These are phyloP conservation scores for Gaeumannomyces tritici DNA, from an alignment of 2,329 filamentous ascomycete genomes.

Conservation along the genomic window DNA sequence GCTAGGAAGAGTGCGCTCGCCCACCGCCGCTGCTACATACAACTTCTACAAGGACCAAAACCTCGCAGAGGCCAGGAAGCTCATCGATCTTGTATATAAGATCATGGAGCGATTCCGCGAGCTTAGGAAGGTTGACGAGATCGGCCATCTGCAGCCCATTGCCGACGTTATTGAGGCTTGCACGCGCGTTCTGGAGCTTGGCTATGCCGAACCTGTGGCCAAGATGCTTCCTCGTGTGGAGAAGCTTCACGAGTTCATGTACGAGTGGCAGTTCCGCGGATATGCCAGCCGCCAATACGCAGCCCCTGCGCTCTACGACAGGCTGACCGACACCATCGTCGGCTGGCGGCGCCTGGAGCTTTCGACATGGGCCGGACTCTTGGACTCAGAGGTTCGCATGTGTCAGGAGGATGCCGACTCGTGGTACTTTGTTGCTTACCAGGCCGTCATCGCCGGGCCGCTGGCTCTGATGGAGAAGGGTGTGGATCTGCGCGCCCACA, in stretches of 20 bases:
- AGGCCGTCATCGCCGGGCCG: slow-evolving; percentile 72
- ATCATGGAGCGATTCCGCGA: slow-evolving; percentile 64
- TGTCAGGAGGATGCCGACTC: slow-evolving; percentile 69
- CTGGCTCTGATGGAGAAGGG: slow-evolving; percentile 51
- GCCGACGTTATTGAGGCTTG: slow-evolving; percentile 69
- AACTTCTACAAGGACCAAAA: slow-evolving; percentile 90
- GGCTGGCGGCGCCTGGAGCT: slow-evolving; percentile 87
- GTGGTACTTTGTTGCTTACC: slow-evolving; percentile 97
- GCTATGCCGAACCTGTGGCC: slow-evolving; percentile 74
- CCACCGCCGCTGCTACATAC: slow-evolving; percentile 36
- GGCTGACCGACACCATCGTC: slow-evolving; percentile 71
- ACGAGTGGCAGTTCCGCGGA: slow-evolving; percentile 84
- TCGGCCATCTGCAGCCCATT: slow-evolving; percentile 64
- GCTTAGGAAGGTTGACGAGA: slow-evolving; percentile 57
- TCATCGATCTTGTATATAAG: slow-evolving; percentile 59
- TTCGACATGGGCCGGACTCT: slow-evolving; percentile 80
- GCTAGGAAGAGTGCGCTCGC: slow-evolving; percentile 17
- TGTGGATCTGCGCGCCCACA: slow-evolving; percentile 52
- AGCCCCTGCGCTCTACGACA: slow-evolving; percentile 61
- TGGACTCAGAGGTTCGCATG: slow-evolving; percentile 73
- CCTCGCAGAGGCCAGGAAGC: slow-evolving; percentile 61
- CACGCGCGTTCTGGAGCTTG: slow-evolving; percentile 63
- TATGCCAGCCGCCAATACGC: slow-evolving; percentile 77
- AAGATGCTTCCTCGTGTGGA: slow-evolving; percentile 81
- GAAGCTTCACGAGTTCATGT: slow-evolving; percentile 72